Evolutionary conservation across 1,139 yeast species (phyloP).

Genomic region (Protomyces pachydermus): DNA sequence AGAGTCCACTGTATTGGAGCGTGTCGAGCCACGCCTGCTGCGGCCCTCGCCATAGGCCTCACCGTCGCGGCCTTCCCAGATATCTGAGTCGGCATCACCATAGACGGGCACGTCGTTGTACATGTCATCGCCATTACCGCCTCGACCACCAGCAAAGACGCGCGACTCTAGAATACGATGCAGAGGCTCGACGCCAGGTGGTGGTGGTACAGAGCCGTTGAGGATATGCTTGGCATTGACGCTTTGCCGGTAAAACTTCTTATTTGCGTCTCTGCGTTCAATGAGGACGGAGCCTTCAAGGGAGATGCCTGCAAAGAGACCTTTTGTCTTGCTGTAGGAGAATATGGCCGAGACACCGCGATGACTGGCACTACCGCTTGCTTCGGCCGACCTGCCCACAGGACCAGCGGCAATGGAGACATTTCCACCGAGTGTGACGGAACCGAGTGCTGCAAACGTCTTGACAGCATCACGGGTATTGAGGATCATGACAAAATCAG

Average conservation of each 20-base stretch:
- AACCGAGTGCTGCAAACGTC: slow-evolving; percentile 89
- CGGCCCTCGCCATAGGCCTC: slow-evolving; percentile 32
- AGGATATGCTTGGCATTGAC: slow-evolving; percentile 82
- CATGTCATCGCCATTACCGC: slow-evolving; percentile 58
- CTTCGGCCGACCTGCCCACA: slow-evolving; percentile 94
- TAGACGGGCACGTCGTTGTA: slow-evolving; percentile 63
- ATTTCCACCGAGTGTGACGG: slow-evolving; percentile 92
- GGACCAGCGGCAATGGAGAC: slow-evolving; percentile 98
- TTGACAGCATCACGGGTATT: slow-evolving; percentile 85
- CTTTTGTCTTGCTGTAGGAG: slow-evolving; percentile 91
- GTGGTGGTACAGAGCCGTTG: slow-evolving; percentile 81
- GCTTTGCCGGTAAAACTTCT: slow-evolving; percentile 83
- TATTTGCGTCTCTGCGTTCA: slow-evolving; percentile 93
- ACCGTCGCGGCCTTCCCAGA: slow-evolving; percentile 30
- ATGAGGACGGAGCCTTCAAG: slow-evolving; percentile 92
- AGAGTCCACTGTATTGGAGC: slow-evolving; percentile 30
- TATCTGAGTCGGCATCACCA: slow-evolving; percentile 41
- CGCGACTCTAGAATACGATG: slow-evolving; percentile 81
- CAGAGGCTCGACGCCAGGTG: slow-evolving; percentile 86
- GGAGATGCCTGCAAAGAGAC: slow-evolving; percentile 94
- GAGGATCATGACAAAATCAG: slow-evolving; percentile 91
- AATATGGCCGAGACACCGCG: slow-evolving; percentile 86
- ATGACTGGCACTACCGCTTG: slow-evolving; percentile 91
- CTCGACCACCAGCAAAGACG: slow-evolving; percentile 58
- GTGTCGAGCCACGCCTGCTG: slow-evolving; percentile 26